Evolutionary conservation across 2,329 filamentous ascomycete genomes (phyloP), one percentile per base, ranked within the genome.

Genomic region (Ascochyta rabiei): DNA sequence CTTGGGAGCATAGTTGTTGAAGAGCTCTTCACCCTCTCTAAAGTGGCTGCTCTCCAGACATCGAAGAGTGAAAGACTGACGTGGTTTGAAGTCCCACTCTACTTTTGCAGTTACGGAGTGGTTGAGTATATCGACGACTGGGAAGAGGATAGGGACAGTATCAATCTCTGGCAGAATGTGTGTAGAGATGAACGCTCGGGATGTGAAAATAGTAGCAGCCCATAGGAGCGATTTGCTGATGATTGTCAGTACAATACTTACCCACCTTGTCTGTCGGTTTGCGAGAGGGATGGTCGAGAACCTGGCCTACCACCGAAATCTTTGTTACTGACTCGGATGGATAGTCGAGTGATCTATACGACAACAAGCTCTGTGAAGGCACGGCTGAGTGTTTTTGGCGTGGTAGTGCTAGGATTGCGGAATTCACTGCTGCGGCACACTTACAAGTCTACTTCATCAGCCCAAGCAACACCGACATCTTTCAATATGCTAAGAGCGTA

Each of bases 1-100:
- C 59, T 83, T 83, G 1, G 80, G 77, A 0, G 77, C 81, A 50
- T 83, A 84, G 60, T 83, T 83, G 64, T 84, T 84, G 69, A 75
- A 80, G 2, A 83, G 66, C 56, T 83, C 76, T 4, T 73, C 69
- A 3, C 77, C 79, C 4, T 68, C 56, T 4, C 61, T 34, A 2
- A 78, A 59, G 0, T 53, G 51, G 4, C 77, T 69, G 8, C 68
- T 67, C 8, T 78, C 70, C 4, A 73, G 67, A 23, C 76, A 57
- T 8, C 70, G 71, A 19, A 82, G 64, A 9, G 69, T 69, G 55
- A 81, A 81, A 0, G 66, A 63, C 3, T 63, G 31, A 15, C 59
- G 48, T 7, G 65, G 60, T 33, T 62, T 48, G 51, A 72, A 71
- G 34, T 76, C 69, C 81, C 81, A 83, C 31, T 78, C 74, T 1